Conservation (phyloP, 2,329 filamentous ascomycete genomes). For the Calonectria multiphialidica region DNA sequence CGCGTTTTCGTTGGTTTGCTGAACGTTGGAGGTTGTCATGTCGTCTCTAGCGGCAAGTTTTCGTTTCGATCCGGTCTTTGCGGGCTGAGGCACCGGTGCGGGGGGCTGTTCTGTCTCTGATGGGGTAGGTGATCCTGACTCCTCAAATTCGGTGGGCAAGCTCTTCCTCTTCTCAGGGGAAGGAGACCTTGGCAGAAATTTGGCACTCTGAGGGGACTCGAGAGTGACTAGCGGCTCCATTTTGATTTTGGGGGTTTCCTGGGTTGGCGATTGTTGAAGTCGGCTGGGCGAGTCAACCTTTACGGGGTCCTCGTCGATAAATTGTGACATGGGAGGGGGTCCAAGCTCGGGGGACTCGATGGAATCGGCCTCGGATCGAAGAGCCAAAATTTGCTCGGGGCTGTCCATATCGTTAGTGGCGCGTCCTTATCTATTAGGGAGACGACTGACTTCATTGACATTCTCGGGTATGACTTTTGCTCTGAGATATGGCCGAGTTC, state of each 20-base stretch:
- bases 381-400: constrained; percentile 72
- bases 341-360: constrained; percentile 78
- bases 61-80: constrained; percentile 67
- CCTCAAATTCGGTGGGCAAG: not conserved
- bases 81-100: constrained; percentile 32
- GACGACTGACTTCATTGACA: constrained; percentile 73
- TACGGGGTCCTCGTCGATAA: constrained; percentile 67
- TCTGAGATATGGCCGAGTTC: constrained; percentile 71
- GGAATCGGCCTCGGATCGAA: constrained; percentile 62
- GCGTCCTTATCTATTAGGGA: not conserved
- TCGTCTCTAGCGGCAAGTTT: constrained; percentile 70
- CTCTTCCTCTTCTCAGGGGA: constrained; percentile 46
- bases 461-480: constrained; percentile 74
- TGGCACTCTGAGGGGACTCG: constrained; percentile 43
- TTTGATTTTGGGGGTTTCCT: constrained; percentile 41
- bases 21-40: constrained; percentile 51
- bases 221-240: constrained; percentile 48
- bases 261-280: constrained; percentile 23
- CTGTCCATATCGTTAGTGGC: constrained; percentile 55
- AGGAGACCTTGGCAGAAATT: constrained; percentile 31
- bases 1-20: constrained; percentile 46
- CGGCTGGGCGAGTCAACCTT: constrained; percentile 63
- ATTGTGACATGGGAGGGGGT: constrained; percentile 70
- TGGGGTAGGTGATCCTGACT: not conserved
- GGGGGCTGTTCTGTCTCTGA: constrained; percentile 19